Conservation (phyloP, 2,329 filamentous ascomycete species). For the Polytolypa hystricis region DNA sequence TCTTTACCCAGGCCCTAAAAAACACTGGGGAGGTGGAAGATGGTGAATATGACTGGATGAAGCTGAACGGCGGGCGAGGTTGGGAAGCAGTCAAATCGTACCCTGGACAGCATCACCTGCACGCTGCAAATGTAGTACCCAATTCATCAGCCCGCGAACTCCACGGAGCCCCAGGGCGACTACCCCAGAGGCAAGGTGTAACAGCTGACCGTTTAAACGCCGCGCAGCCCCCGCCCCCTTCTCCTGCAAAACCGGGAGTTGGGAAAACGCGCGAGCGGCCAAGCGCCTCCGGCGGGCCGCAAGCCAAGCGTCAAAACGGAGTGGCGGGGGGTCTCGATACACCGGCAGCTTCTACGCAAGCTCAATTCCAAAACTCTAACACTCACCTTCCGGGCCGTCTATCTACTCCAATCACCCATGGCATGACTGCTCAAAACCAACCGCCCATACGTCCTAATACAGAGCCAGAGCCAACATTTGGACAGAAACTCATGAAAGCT, state of each 20-base stretch:
- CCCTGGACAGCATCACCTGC: constrained; percentile 60
- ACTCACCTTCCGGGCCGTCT: constrained; percentile 63
- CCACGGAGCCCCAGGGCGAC: constrained; percentile 58
- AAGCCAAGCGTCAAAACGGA: constrained; percentile 62
- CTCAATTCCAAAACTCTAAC: constrained; percentile 92
- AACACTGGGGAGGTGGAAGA: constrained; percentile 91
- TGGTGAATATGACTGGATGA: constrained; percentile 99
- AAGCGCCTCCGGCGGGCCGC: constrained; percentile 64
- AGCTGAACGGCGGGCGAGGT: constrained; percentile 83
- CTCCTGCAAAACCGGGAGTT: constrained; percentile 66
- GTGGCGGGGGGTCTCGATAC: constrained; percentile 45
- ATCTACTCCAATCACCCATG: constrained; percentile 45
- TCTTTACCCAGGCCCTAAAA: constrained; percentile 93
- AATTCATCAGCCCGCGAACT: constrained; percentile 78
- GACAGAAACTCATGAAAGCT: constrained; percentile 87
- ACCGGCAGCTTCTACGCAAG: constrained; percentile 81
- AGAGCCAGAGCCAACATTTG: constrained; percentile 66
- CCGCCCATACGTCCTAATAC: constrained; percentile 37
- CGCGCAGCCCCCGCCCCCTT: constrained; percentile 79
- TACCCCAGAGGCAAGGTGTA: constrained; percentile 51
- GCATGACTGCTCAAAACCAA: constrained; percentile 47
- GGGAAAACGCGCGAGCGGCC: constrained; percentile 60
- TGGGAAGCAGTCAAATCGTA: constrained; percentile 73
- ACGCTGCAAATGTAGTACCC: constrained; percentile 65
- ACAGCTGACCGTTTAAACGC: constrained; percentile 87